phyloP scores from a whole-genome alignment of 129 eudicot species.

The Silybum marianum region DNA sequence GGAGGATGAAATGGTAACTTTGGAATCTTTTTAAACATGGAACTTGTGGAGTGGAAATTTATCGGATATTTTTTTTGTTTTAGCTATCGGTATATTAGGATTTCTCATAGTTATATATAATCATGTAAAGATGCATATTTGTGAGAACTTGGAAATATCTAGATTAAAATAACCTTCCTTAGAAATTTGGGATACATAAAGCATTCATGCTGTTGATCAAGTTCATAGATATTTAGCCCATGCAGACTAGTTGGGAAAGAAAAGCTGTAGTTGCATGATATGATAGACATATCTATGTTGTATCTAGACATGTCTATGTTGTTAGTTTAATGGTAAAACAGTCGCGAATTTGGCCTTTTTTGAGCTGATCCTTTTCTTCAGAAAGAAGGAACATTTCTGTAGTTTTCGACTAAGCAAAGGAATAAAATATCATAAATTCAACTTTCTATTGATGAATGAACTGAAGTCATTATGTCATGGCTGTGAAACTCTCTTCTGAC shows the following conservation, averaged over 20 bases:
- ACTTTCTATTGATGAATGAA: background rate
- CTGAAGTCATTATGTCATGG: background rate
- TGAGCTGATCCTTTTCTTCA: background rate
- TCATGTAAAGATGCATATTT: background rate
- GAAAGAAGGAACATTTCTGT: background rate
- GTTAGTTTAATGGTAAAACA: background rate
- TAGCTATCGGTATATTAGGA: background rate
- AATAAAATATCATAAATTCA: background rate
- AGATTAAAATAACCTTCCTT: background rate
- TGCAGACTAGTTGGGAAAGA: background rate
- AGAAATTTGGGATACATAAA: background rate
- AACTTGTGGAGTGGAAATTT: background rate
- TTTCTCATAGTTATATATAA: background rate
- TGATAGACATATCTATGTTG: background rate
- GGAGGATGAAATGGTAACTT: background rate
- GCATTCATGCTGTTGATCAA: background rate
- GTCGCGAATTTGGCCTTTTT: background rate
- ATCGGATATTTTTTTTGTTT: background rate
- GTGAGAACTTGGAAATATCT: background rate
- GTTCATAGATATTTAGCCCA: background rate
- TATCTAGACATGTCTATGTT: background rate
- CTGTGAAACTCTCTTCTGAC: background rate
- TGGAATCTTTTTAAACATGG: background rate
- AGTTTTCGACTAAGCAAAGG: background rate
- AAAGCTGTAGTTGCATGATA: background rate